Percentiles rank a stretch among this genome's conserved stretches.
Conservation (phyloP, 2,329 filamentous ascomycete species). For the Elsinoe perseae region DNA sequence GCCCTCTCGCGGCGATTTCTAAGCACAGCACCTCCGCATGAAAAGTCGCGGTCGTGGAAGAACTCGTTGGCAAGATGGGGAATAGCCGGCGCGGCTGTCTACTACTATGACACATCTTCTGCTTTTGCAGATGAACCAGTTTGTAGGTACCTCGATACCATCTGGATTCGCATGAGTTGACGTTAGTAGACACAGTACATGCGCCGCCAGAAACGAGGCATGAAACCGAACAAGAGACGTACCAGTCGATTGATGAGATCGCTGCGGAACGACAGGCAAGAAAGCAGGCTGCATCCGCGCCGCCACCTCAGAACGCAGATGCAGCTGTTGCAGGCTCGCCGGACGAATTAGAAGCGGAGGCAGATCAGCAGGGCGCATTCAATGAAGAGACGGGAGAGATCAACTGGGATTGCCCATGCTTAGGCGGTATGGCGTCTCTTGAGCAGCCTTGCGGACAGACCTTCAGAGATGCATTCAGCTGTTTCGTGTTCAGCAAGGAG, state of each 20-base stretch:
- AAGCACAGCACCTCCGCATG: constrained; percentile 51
- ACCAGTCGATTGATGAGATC: constrained; percentile 40
- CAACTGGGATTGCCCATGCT: constrained; percentile 98
- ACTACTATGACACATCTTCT: constrained; percentile 88
- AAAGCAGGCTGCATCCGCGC: constrained; percentile 27
- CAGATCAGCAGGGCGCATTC: constrained; percentile 81
- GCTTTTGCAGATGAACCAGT: constrained; percentile 76
- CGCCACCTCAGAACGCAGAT: constrained; percentile 22
- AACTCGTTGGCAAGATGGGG: constrained; percentile 65
- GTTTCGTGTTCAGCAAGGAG: constrained; percentile 90
- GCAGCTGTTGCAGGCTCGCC: constrained; percentile 35
- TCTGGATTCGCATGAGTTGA: too few relatives aligned
- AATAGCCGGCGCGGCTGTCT: constrained; percentile 66
- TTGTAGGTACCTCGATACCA: too few relatives aligned
- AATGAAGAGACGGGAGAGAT: constrained; percentile 98
- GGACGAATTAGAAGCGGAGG: constrained; percentile 67
- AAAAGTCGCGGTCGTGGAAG: constrained; percentile 75
- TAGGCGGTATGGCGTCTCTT: constrained; percentile 83
- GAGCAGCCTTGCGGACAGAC: constrained; percentile 91
- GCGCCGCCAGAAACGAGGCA: constrained; percentile 34
- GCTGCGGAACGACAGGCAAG: constrained; percentile 35
- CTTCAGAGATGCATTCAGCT: constrained; percentile 93
- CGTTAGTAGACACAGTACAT: constrained; percentile 26
- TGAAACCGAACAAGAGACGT: constrained; percentile 35
- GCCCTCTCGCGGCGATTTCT: constrained; percentile 42